These are phyloP conservation scores for Lentinula sp. DNA, from an alignment of 768 basidiomycete species.

Conservation along the genomic window DNA sequence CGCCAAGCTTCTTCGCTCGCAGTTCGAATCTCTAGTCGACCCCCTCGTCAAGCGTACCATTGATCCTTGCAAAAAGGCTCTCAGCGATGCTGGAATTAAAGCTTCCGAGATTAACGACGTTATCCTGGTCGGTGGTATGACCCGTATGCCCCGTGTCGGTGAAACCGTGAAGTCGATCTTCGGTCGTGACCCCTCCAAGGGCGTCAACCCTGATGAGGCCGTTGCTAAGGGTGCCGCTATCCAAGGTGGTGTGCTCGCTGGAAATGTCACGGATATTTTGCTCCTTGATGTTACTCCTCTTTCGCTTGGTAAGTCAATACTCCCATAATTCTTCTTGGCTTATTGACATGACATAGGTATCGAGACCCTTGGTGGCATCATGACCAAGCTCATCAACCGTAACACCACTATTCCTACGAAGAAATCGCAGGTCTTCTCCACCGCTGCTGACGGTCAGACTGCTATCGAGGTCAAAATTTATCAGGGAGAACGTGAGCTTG, in stretches of 20 bases:
- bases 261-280: constrained; percentile 92
- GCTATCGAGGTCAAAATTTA: constrained; percentile 99
- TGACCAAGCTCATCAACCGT: constrained; percentile 97
- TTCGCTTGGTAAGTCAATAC: constrained; percentile 48
- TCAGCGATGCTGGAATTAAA: constrained; percentile 91
- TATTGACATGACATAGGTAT: constrained; percentile 41
- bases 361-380: constrained; percentile 98
- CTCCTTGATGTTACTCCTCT: constrained; percentile 95
- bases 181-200: constrained; percentile 95
- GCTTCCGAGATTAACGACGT: constrained; percentile 92
- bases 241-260: constrained; percentile 96
- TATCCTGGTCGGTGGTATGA: constrained; percentile 98
- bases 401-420: constrained; percentile 99
- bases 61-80: constrained; percentile 96
- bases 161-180: constrained; percentile 94
- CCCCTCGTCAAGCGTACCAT: constrained; percentile 84
- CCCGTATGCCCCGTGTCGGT: constrained; percentile 91
- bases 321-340: background rate
- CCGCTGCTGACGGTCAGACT: constrained; percentile 98
- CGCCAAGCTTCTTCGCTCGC: constrained; percentile 77
- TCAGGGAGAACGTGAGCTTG: constrained; percentile 99
- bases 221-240: constrained; percentile 98
- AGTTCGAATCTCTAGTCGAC: constrained; percentile 84
- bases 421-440: constrained; percentile 99
- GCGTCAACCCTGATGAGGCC: constrained; percentile 99